Evolutionary conservation across 176 grass and related monocot genomes (phyloP).

Genomic region (Thalia dealbata): DNA sequence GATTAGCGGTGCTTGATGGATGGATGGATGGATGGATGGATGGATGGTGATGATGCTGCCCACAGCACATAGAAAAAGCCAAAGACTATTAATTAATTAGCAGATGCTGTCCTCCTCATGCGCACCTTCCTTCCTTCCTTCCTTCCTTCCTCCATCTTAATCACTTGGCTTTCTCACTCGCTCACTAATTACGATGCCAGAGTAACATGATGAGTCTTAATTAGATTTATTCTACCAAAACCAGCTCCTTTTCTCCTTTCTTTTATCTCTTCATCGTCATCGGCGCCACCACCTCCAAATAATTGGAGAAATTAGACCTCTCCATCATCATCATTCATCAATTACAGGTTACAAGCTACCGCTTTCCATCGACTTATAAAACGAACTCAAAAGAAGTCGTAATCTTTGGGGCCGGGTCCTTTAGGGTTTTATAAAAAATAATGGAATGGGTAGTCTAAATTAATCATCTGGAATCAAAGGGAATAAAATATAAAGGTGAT

Average conservation of each 20-base stretch:
- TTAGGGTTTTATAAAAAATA: too few relatives aligned
- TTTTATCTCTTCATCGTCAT: too few relatives aligned
- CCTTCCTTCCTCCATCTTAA: not conserved
- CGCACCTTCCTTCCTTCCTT: not conserved
- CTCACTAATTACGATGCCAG: not conserved
- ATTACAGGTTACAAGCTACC: too few relatives aligned
- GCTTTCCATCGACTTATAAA: too few relatives aligned
- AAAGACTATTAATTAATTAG: not conserved
- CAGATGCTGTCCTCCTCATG: conserved; percentile 1
- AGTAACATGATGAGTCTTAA: not conserved
- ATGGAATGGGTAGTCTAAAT: not conserved
- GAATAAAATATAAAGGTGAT: not conserved
- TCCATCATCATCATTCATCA: too few relatives aligned
- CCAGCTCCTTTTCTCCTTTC: too few relatives aligned
- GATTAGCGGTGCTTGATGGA: not conserved
- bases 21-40: not conserved
- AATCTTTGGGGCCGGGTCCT: too few relatives aligned
- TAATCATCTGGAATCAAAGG: not conserved
- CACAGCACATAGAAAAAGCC: not conserved
- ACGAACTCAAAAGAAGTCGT: too few relatives aligned
- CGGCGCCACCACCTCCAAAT: too few relatives aligned
- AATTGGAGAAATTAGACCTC: too few relatives aligned
- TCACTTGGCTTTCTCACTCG: not conserved
- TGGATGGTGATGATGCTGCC: too few relatives aligned
- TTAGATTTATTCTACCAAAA: too few relatives aligned